phyloP scores from a whole-genome alignment of 2,329 filamentous ascomycete species.

The Zopfia rhizophila region DNA sequence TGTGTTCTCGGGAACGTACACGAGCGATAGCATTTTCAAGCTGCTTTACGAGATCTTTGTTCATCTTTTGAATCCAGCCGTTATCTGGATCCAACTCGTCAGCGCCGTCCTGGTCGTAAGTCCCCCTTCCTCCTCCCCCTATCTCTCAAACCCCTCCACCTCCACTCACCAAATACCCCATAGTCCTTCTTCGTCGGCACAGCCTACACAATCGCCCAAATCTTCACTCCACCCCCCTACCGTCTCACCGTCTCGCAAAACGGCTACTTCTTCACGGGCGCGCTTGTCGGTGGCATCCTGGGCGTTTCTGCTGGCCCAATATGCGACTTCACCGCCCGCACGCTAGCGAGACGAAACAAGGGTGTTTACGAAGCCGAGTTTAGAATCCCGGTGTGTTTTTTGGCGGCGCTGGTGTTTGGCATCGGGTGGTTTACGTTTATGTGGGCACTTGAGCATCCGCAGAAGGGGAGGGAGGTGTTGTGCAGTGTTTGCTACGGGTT shows the following conservation, averaged over 20 bases:
- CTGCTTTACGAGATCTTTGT: constrained; percentile 29
- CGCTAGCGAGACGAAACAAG: constrained; percentile 23
- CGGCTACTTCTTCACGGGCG: constrained; percentile 38
- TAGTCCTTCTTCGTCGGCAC: constrained; percentile 38
- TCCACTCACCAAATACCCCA: background rate
- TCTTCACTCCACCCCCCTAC: constrained; percentile 34
- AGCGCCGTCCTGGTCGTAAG: constrained; percentile 32
- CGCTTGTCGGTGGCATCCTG: constrained; percentile 33
- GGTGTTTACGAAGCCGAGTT: constrained; percentile 36
- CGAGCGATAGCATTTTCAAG: constrained; percentile 24
- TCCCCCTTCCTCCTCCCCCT: constrained; percentile 3
- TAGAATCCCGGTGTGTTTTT: constrained; percentile 29
- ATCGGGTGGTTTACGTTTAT: constrained; percentile 33
- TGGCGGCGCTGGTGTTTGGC: constrained; percentile 27
- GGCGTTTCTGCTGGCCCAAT: constrained; percentile 29
- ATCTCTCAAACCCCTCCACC: background rate
- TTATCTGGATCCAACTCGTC: constrained; percentile 32
- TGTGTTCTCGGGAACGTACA: constrained; percentile 25
- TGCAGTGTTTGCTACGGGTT: constrained; percentile 33
- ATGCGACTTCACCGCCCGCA: constrained; percentile 27
- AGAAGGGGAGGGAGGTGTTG: constrained; percentile 15
- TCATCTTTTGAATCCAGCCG: constrained; percentile 33
- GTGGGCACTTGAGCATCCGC: constrained; percentile 30
- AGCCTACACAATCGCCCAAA: constrained; percentile 36
- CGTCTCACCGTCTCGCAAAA: constrained; percentile 32